Percentiles rank a stretch among this genome's conserved stretches.
Conservation (phyloP, 176 grass and related monocot genomes). For the Oryza meridionalis region DNA sequence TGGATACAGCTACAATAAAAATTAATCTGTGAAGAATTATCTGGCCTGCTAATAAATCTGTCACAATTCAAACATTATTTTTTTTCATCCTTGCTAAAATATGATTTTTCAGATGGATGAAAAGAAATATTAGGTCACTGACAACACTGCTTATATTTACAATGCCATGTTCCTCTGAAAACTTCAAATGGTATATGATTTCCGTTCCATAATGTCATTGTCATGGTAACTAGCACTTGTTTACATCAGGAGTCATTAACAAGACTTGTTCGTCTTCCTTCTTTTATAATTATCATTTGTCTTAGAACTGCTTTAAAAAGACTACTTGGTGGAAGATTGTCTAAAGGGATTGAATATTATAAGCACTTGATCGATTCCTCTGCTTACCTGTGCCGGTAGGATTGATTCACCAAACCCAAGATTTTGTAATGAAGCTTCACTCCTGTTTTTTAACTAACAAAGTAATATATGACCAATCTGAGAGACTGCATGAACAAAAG, state of each 20-base stretch:
- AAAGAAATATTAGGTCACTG: not conserved
- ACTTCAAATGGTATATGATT: not conserved
- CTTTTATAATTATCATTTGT: slow-evolving; percentile 1
- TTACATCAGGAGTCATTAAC: slow-evolving; percentile 20
- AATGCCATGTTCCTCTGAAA: not conserved
- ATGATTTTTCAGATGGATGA: not conserved
- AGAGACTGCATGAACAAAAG: slow-evolving; percentile 33
- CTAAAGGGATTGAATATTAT: slow-evolving; percentile 4
- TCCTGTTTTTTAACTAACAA: slow-evolving; percentile 4
- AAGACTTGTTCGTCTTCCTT: slow-evolving; percentile 8
- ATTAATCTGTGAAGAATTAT: not conserved
- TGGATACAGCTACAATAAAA: not conserved
- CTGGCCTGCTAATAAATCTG: not conserved
- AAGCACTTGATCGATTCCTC: slow-evolving; percentile 33
- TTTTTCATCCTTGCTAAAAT: not conserved
- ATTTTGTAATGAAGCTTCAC: slow-evolving; percentile 35
- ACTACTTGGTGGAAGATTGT: slow-evolving; percentile 38
- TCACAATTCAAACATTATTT: not conserved
- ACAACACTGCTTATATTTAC: not conserved
- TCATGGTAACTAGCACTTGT: slow-evolving; percentile 9
- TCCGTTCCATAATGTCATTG: not conserved
- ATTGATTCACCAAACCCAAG: slow-evolving; percentile 51
- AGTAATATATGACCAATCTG: slow-evolving; percentile 41
- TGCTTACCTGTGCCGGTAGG: slow-evolving; percentile 46
- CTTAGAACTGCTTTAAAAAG: slow-evolving; percentile 37